Evolutionary conservation across 192 early-diverging fungal species (phyloP).

Genomic region (Entomortierella chlamydospora): DNA sequence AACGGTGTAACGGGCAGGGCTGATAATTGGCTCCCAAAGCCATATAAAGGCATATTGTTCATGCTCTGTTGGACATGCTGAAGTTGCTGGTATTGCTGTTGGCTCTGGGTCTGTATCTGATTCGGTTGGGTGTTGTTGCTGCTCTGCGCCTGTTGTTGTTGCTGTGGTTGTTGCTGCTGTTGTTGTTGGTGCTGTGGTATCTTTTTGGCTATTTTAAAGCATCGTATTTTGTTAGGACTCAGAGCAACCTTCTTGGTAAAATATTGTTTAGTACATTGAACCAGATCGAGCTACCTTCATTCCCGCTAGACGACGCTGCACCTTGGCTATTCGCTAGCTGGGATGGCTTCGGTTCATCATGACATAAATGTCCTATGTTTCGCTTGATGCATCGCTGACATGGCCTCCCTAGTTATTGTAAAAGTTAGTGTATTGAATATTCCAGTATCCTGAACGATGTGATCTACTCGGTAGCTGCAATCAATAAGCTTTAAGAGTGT

Average conservation of each 20-base stretch:
- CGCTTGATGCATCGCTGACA: slow-evolving; percentile 96
- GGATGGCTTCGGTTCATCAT: slow-evolving; percentile 80
- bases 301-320: neutral
- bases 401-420: slow-evolving; percentile 86
- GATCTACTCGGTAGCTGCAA: neutral
- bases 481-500: neutral
- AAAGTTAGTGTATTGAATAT: no score
- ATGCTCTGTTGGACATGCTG: slow-evolving; percentile 8
- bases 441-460: no score
- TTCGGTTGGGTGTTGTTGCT: neutral
- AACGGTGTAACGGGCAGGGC: slow-evolving; percentile 62
- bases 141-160: slow-evolving; percentile 6
- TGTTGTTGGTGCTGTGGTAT: neutral
- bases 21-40: slow-evolving; percentile 26
- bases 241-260: no score
- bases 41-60: slow-evolving; percentile 21
- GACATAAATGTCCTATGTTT: slow-evolving; percentile 92
- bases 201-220: neutral
- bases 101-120: neutral
- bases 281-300: no score
- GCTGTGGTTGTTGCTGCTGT: slow-evolving; percentile 4
- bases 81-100: slow-evolving; percentile 31
- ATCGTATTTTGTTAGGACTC: no score
- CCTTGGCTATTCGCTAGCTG: slow-evolving; percentile 26
- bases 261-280: no score